phyloP scores from a whole-genome alignment of 805 yeast genomes.

The Metschnikowia sp. region DNA sequence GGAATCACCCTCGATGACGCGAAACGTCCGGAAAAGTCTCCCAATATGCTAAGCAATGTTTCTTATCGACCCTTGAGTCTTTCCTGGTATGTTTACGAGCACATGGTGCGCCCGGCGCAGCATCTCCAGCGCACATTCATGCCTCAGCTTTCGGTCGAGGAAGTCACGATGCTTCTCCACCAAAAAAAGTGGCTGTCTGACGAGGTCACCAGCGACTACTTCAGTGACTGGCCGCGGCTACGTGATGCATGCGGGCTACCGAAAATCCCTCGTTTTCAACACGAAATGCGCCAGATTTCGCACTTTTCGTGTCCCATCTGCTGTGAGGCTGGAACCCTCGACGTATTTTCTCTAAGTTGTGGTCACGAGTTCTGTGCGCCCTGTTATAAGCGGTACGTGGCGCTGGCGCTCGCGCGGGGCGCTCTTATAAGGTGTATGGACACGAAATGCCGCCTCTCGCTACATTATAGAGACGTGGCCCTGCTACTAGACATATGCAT shows the following conservation, averaged over 20 bases:
- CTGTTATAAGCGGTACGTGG: conserved; percentile 65
- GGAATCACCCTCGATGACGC: background rate
- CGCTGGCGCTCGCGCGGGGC: conserved; percentile 41
- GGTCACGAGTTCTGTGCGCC: conserved; percentile 64
- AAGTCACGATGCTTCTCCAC: conserved; percentile 34
- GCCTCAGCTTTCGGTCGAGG: conserved; percentile 29
- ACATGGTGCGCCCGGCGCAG: conserved; percentile 22
- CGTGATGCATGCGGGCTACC: conserved; percentile 28
- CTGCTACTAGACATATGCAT: conserved; percentile 1
- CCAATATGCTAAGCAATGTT: conserved; percentile 7
- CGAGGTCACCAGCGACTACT: conserved; percentile 35
- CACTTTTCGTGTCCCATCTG: conserved; percentile 63
- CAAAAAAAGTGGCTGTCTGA: conserved; percentile 39
- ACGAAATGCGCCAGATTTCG: background rate
- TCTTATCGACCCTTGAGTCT: conserved; percentile 11
- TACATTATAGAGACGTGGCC: conserved; percentile 43
- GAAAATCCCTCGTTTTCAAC: background rate
- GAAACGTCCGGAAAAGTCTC: conserved; percentile 7
- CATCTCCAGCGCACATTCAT: conserved; percentile 23
- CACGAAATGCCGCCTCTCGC: conserved; percentile 44
- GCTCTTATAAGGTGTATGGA: conserved; percentile 64
- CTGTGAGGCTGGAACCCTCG: conserved; percentile 47
- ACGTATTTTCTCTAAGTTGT: conserved; percentile 57
- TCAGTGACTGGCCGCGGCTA: conserved; percentile 27
- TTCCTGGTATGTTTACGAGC: conserved; percentile 22